A percentile compares a stretch with the other conserved stretches of the same genome.
These are phyloP conservation scores for Monilinia polystroma DNA, from an alignment of 2,329 filamentous ascomycete genomes.

Conservation along the genomic window DNA sequence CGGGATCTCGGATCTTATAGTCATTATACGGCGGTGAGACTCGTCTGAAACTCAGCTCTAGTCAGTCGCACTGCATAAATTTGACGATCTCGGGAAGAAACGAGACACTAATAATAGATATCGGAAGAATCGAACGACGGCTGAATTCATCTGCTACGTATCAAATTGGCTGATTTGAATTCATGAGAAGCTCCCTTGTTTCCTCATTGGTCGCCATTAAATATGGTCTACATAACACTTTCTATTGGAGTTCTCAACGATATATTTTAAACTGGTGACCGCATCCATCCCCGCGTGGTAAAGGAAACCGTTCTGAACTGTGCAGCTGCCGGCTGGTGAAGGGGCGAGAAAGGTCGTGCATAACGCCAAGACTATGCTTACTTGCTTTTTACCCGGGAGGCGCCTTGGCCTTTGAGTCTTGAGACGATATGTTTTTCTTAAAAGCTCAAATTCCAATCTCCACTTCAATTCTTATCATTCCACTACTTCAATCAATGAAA, in stretches of 20 bases:
- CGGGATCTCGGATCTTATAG: constrained; percentile 6
- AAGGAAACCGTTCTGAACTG: neutral
- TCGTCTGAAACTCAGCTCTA: constrained; percentile 14
- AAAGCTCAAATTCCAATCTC: neutral
- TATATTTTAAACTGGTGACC: neutral
- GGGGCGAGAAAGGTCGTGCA: neutral
- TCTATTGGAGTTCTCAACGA: neutral
- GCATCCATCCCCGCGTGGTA: neutral
- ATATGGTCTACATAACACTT: constrained; percentile 2
- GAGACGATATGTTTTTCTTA: constrained; percentile 1
- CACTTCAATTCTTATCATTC: constrained; percentile 1
- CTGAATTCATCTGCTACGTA: constrained; percentile 4
- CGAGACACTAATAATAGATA: constrained; percentile 7
- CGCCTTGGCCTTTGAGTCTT: neutral
- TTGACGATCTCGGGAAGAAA: constrained; percentile 9
- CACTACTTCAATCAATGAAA: neutral
- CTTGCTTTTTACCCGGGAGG: neutral
- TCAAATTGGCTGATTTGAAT: neutral
- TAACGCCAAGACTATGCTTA: constrained; percentile 1
- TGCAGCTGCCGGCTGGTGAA: neutral
- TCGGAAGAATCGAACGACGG: constrained; percentile 13
- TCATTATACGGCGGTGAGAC: constrained; percentile 3
- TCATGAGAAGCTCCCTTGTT: neutral
- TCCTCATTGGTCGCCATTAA: neutral
- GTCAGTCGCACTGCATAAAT: constrained; percentile 6